Conservation (phyloP, 2,329 filamentous ascomycete genomes). For the Mycocentrospora acerina region DNA sequence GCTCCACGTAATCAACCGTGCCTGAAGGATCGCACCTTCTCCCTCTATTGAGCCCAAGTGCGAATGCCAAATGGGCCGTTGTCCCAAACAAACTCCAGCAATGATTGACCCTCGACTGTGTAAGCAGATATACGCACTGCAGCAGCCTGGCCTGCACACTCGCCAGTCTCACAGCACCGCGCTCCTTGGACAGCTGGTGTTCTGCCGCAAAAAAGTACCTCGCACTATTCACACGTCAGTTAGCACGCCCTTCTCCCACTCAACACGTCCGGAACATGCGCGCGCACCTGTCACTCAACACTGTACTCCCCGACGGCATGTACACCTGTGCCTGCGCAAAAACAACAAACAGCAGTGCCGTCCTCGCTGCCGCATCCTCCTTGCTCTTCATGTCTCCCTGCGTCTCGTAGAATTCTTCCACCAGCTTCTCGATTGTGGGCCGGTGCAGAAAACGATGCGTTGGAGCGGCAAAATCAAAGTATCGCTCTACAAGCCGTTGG, state of each 20-base stretch:
- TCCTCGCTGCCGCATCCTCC: conserved; percentile 46
- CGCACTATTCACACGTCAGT: conserved; percentile 25
- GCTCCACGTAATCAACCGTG: conserved; percentile 48
- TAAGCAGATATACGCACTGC: conserved; percentile 61
- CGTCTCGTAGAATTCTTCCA: conserved; percentile 51
- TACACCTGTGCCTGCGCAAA: conserved; percentile 56
- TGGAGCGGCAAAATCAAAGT: conserved; percentile 62
- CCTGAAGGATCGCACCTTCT: conserved; percentile 33
- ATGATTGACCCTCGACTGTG: conserved; percentile 61
- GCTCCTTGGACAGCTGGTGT: conserved; percentile 51
- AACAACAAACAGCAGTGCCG: conserved; percentile 54
- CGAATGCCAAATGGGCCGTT: conserved; percentile 55
- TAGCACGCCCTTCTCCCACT: not conserved
- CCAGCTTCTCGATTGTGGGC: conserved; percentile 51
- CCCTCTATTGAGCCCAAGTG: conserved; percentile 48
- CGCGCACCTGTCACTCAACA: conserved; percentile 27
- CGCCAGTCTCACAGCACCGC: conserved; percentile 56
- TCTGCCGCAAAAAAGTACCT: conserved; percentile 49
- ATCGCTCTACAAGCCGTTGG: conserved; percentile 52
- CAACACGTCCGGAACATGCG: not conserved
- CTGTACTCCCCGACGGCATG: conserved; percentile 32
- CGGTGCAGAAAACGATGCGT: conserved; percentile 62
- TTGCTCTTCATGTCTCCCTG: conserved; percentile 44
- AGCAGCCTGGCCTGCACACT: conserved; percentile 60
- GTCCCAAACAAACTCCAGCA: conserved; percentile 64